Evolutionary conservation across 225 moss, liverwort and hornwort genomes (phyloP).

Genomic region (Neckera pumila): DNA sequence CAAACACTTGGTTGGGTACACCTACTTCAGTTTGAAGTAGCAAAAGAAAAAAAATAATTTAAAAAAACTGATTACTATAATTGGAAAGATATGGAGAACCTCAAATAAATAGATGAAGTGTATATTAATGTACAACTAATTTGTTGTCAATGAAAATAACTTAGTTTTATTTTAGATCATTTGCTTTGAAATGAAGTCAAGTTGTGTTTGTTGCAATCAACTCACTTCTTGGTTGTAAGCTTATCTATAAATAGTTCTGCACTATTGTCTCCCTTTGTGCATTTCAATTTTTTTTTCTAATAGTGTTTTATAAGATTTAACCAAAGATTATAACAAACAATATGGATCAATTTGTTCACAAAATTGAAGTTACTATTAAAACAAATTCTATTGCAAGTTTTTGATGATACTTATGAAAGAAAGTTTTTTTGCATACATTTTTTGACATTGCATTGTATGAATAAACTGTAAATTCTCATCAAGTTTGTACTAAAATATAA

Average conservation of each 20-base stretch:
- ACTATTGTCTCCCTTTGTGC: fast-evolving
- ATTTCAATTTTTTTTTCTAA: not conserved
- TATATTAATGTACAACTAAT: not conserved
- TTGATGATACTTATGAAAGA: not conserved
- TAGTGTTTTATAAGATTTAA: not conserved
- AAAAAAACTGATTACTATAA: not conserved
- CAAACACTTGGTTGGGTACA: fast-evolving
- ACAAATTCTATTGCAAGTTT: not conserved
- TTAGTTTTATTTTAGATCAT: not conserved
- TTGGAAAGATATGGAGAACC: no score
- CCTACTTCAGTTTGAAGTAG: not conserved
- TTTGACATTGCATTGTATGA: not conserved
- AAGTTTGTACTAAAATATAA: not conserved
- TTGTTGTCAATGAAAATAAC: not conserved
- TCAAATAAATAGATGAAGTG: not conserved
- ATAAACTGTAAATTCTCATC: not conserved
- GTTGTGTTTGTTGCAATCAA: not conserved
- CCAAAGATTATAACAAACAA: not conserved
- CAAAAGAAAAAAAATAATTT: no score
- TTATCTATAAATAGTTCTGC: not conserved
- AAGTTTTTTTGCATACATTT: not conserved
- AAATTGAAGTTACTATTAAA: not conserved
- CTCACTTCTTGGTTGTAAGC: not conserved
- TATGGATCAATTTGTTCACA: not conserved
- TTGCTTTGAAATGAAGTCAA: not conserved